Percentiles rank a stretch among this genome's conserved stretches.
phyloP scores from a whole-genome alignment of 2,329 filamentous ascomycete species.

The Claviceps fusiformis region DNA sequence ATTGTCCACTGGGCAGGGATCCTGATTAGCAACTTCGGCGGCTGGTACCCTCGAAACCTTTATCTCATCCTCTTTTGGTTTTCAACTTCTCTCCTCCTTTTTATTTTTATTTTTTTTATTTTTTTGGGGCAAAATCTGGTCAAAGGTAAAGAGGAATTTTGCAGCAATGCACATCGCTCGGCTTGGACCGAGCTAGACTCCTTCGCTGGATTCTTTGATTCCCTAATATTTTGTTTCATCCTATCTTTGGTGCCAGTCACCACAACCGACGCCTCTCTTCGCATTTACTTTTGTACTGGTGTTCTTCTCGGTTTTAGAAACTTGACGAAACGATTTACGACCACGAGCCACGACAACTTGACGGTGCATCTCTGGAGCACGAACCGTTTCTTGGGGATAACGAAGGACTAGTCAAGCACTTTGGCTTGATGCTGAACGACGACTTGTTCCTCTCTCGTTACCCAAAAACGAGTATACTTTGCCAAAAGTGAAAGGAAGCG shows the following conservation, averaged over 20 bases:
- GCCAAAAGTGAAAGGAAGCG: too few species aligned
- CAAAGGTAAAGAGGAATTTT: conserved; percentile 40
- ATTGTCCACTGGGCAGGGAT: conserved; percentile 34
- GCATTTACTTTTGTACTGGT: conserved; percentile 7
- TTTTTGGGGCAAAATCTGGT: conserved; percentile 15
- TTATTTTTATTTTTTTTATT: not conserved
- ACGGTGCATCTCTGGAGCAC: conserved; percentile 10
- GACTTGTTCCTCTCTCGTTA: too few species aligned
- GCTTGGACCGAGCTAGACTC: conserved; percentile 33
- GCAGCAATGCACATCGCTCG: conserved; percentile 50
- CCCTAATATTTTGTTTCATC: conserved; percentile 11
- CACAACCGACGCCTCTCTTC: conserved; percentile 1
- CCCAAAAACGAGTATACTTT: too few species aligned
- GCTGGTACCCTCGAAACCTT: conserved; percentile 21
- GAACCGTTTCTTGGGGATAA: not conserved
- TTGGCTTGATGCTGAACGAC: too few species aligned
- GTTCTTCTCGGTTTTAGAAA: conserved; percentile 22
- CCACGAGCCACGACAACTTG: conserved; percentile 26
- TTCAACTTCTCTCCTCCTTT: conserved; percentile 9
- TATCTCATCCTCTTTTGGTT: conserved; percentile 16
- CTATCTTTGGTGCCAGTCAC: conserved; percentile 1
- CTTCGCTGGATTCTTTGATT: conserved; percentile 11
- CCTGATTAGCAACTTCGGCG: conserved; percentile 28
- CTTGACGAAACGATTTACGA: conserved; percentile 32
- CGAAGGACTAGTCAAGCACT: too few species aligned